phyloP scores from a whole-genome alignment of 768 basidiomycete genomes.

The Naganishia kalamii region DNA sequence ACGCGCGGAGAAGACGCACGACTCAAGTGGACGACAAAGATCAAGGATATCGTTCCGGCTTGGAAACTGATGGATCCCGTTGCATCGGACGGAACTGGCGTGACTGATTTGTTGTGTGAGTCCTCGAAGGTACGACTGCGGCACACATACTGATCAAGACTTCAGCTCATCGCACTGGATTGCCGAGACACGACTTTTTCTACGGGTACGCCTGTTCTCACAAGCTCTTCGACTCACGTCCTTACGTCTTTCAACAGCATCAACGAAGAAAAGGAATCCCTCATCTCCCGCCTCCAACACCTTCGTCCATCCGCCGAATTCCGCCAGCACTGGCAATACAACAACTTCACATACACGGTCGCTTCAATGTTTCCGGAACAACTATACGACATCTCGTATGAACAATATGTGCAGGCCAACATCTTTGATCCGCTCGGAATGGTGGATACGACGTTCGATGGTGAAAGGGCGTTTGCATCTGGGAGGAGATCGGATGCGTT shows the following conservation, averaged over 20 bases:
- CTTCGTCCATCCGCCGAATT: constrained; percentile 35
- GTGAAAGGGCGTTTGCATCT: constrained; percentile 21
- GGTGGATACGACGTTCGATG: constrained; percentile 28
- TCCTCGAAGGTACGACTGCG: not conserved
- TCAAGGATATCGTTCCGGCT: constrained; percentile 35
- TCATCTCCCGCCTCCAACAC: constrained; percentile 14
- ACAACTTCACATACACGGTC: constrained; percentile 33
- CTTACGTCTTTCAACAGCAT: not conserved
- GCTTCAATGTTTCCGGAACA: constrained; percentile 28
- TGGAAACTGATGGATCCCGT: constrained; percentile 34
- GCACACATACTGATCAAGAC: too few relatives aligned
- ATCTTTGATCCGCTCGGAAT: constrained; percentile 37
- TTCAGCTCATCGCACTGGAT: constrained; percentile 34
- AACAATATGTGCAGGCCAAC: constrained; percentile 29
- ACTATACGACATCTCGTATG: constrained; percentile 26
- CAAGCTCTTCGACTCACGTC: not conserved
- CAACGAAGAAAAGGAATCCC: not conserved
- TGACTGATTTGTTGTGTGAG: constrained; percentile 37
- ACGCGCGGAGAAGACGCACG: constrained; percentile 16
- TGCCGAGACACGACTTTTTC: constrained; percentile 34
- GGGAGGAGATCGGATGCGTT: constrained; percentile 28
- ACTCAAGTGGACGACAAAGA: constrained; percentile 32
- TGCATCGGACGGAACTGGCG: constrained; percentile 30
- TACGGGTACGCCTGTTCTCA: constrained; percentile 19
- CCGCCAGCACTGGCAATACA: constrained; percentile 37